Evolutionary conservation across 2,329 filamentous ascomycete species (phyloP).

Genomic region (Talaromyces piceae): DNA sequence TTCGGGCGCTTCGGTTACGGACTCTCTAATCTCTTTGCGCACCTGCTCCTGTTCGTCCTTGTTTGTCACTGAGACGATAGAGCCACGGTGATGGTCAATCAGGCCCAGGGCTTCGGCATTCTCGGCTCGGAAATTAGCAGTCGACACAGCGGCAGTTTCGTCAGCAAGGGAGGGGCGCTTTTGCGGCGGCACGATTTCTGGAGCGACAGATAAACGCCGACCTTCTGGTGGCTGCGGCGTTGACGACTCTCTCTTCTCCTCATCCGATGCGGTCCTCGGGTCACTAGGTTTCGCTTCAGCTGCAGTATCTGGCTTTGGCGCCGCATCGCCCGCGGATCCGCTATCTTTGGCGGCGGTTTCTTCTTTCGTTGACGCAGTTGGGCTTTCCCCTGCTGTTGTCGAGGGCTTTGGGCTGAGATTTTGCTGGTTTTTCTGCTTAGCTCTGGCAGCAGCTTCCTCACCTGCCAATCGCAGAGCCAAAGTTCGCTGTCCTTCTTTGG

Average conservation of each 20-base stretch:
- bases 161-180: conserved; percentile 27
- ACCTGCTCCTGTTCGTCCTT: conserved; percentile 28
- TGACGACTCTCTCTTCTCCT: conserved; percentile 12
- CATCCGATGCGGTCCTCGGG: conserved; percentile 10
- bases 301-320: background rate
- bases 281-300: background rate
- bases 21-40: conserved; percentile 30
- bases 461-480: conserved; percentile 38
- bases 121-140: conserved; percentile 31
- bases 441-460: conserved; percentile 32
- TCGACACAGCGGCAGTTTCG: conserved; percentile 30
- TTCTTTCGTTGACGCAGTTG: conserved; percentile 7
- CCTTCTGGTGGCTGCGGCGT: conserved; percentile 12
- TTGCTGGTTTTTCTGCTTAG: conserved; percentile 22
- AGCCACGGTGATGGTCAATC: conserved; percentile 33
- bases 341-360: conserved; percentile 11
- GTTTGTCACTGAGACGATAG: conserved; percentile 27
- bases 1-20: conserved; percentile 24
- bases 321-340: conserved; percentile 10
- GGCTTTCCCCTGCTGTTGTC: conserved; percentile 13
- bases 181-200: conserved; percentile 19
- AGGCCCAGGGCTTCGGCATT: conserved; percentile 29
- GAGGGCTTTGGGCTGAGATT: conserved; percentile 12
- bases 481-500: conserved; percentile 30
- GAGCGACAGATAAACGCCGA: conserved; percentile 23